Conservation (phyloP, 1,284 basidiomycete genomes). For the Cryptococcus sp. region DNA sequence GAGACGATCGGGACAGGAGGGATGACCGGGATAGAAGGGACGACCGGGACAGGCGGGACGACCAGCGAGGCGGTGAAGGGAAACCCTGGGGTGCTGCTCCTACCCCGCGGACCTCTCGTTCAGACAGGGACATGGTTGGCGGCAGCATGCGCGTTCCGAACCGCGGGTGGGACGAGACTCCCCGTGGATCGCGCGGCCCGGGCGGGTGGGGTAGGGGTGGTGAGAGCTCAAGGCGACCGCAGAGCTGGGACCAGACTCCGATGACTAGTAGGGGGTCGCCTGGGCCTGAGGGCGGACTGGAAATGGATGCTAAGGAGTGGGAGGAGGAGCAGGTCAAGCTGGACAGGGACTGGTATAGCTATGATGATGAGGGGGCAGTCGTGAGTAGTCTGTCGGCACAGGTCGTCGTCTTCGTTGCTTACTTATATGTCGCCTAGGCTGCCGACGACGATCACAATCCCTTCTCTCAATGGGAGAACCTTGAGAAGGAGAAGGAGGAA, state of each 20-base stretch:
- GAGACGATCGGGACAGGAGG: slow-evolving; percentile 30
- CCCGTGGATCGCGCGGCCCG: slow-evolving; percentile 55
- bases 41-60: slow-evolving; percentile 11
- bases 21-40: slow-evolving; percentile 22
- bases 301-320: slow-evolving; percentile 69
- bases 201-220: slow-evolving; percentile 27
- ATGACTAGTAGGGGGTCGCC: slow-evolving; percentile 57
- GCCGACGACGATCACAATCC: slow-evolving; percentile 91
- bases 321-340: slow-evolving; percentile 86
- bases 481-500: slow-evolving; percentile 66
- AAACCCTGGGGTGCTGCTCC: slow-evolving; percentile 49
- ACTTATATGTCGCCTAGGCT: slow-evolving; percentile 32
- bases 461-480: slow-evolving; percentile 83
- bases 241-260: slow-evolving; percentile 79
- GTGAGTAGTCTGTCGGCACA: slow-evolving; percentile 46
- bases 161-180: slow-evolving; percentile 85
- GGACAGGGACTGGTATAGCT: slow-evolving; percentile 91
- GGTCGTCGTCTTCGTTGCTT: neutral
- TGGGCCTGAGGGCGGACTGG: slow-evolving; percentile 48
- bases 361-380: slow-evolving; percentile 78
- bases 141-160: slow-evolving; percentile 85
- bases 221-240: slow-evolving; percentile 12
- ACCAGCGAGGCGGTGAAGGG: slow-evolving; percentile 15
- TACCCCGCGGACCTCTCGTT: slow-evolving; percentile 65
- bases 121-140: slow-evolving; percentile 62